These are phyloP conservation scores for Phytopythium montanum DNA, from an alignment of 352 stramenopile genomes.

Conservation along the genomic window DNA sequence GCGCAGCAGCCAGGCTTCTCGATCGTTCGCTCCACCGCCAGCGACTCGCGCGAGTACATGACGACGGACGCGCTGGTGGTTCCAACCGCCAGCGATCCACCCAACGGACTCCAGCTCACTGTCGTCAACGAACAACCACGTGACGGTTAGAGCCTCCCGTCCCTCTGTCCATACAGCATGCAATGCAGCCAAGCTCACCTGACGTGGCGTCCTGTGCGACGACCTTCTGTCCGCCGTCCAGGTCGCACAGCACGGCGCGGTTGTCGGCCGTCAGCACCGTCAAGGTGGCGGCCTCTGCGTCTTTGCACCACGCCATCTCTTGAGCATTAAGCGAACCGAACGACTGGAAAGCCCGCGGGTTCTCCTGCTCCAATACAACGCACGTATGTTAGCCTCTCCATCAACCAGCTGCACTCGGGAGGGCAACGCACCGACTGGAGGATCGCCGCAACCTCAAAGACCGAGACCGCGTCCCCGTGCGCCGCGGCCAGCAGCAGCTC, in stretches of 20 bases:
- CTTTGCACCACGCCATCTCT: constrained; percentile 47
- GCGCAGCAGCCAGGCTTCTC: constrained; percentile 31
- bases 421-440: constrained; percentile 34
- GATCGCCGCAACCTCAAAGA: constrained; percentile 62
- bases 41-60: constrained; percentile 25
- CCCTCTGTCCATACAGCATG: background rate
- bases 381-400: background rate
- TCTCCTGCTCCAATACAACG: constrained; percentile 14
- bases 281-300: constrained; percentile 19
- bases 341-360: constrained; percentile 29
- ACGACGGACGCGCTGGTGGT: constrained; percentile 27
- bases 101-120: constrained; percentile 51
- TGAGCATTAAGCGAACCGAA: constrained; percentile 34
- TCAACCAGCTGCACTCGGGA: constrained; percentile 1
- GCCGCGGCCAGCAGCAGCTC: constrained; percentile 49
- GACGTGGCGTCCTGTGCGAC: constrained; percentile 25
- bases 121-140: background rate
- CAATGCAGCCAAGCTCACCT: constrained; percentile 8
- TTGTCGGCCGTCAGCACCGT: constrained; percentile 41
- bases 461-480: constrained; percentile 36
- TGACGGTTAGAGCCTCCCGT: background rate
- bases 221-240: constrained; percentile 17
- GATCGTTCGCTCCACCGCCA: constrained; percentile 32
- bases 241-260: constrained; percentile 33
- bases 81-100: constrained; percentile 41